Base-by-base conservation (phyloP, 345 rosid genomes). In the Eucalyptus victrix region DNA sequence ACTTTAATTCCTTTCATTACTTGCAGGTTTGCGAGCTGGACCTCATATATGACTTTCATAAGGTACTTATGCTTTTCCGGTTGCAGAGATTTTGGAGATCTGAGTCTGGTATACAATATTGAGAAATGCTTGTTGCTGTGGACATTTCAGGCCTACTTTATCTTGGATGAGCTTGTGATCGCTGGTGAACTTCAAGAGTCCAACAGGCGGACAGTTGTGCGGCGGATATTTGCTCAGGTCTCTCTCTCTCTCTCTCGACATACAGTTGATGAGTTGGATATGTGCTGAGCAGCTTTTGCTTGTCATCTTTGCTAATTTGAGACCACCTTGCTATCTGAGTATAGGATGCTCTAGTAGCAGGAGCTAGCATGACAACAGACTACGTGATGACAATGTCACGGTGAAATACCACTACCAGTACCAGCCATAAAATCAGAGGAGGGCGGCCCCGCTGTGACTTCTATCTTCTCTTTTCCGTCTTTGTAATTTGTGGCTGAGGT, bases 181-280 rank as follows among this genome's bases (percentile, higher is more conserved):
- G 99, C 98, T 4, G 99, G 99, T 9, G 99, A 97, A 90, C 96
- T 98, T 90, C 99, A 97, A 91, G 99, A 97, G 91, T 89, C 99
- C 6, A 98, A 98, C 94, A 97, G 96, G 93, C 95, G 94, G 89
- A 97, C 96, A 9, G 94, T 96, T 51, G 96, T 98, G 58, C 92
- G 96, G 93, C 91, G 94, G 89, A 93, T 97, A 88, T 94, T 95
- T 53, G 97, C 97, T 2, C 99, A 97, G 98, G 98, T 69, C 80
- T 69, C 24, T 30, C 65, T 11, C 44, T 89, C 56, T 17, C 80
- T 69, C 44, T 69, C 26, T n/a, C 67, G 19, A 67, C 80, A 32
- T 21, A 8, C 80, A 32, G 23, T 8, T 32, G 11, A 67, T 67
- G 40, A n/a, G 23, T 8, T 67, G 40, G 21, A 67, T 14, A 67